Evolutionary conservation across 306 rosid genomes (phyloP).

Genomic region (Cucumis cinereus): DNA sequence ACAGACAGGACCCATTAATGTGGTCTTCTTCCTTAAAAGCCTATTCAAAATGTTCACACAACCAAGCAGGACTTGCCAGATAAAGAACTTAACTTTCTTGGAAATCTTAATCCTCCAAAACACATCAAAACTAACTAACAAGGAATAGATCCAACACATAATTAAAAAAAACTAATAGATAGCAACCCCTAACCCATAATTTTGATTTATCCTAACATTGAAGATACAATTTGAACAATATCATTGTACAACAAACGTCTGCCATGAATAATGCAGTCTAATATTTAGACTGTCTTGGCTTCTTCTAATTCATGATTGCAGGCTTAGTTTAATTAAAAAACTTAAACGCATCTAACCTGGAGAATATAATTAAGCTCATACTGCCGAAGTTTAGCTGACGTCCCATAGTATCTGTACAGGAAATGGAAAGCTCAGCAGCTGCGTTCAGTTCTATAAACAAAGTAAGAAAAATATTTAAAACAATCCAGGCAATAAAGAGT

Average conservation of each 20-base stretch:
- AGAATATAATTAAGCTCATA: slow-evolving; percentile 78
- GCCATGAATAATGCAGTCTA: neutral
- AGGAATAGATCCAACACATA: too few relatives aligned
- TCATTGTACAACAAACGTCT: neutral
- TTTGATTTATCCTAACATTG: neutral
- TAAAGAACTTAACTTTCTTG: too few relatives aligned
- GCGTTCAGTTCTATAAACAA: neutral
- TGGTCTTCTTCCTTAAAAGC: too few relatives aligned
- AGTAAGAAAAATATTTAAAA: slow-evolving; percentile 4
- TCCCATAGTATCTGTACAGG: slow-evolving; percentile 56
- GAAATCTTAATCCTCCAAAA: too few relatives aligned
- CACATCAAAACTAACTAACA: too few relatives aligned
- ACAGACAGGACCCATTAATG: too few relatives aligned
- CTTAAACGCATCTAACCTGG: slow-evolving; percentile 39
- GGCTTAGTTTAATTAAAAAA: neutral
- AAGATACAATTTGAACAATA: neutral
- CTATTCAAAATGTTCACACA: too few relatives aligned
- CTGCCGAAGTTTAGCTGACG: slow-evolving; percentile 43
- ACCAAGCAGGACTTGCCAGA: too few relatives aligned
- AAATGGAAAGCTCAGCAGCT: neutral
- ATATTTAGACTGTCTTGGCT: neutral
- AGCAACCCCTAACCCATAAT: neutral
- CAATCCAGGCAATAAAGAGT: slow-evolving; percentile 11
- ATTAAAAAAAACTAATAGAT: neutral
- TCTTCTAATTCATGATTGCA: neutral